Percentiles rank a stretch among this genome's conserved stretches.
Conservation (phyloP, 352 stramenopile species). For the Phytophthora pinifolia region DNA sequence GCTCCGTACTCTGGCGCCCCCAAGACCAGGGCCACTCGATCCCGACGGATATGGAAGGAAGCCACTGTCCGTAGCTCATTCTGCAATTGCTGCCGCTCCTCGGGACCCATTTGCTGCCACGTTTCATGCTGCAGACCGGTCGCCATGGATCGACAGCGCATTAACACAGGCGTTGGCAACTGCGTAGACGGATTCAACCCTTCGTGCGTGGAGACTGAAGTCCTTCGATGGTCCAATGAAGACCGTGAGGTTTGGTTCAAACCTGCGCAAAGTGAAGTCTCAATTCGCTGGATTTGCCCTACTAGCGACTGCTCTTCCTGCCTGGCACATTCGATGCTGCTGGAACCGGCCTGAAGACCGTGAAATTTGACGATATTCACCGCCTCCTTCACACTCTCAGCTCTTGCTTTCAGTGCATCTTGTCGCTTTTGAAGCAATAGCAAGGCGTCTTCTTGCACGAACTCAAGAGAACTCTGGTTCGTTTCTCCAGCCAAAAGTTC, state of each 20-base stretch:
- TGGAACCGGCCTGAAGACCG: conserved; percentile 1
- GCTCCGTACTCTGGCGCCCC: too few species aligned
- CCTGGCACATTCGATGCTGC: background rate
- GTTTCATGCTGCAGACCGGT: conserved; percentile 27
- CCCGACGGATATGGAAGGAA: conserved; percentile 39
- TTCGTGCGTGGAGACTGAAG: background rate
- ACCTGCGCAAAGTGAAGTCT: conserved; percentile 3
- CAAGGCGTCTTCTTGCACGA: conserved; percentile 44
- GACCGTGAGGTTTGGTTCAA: too few species aligned
- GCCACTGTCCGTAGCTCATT: conserved; percentile 27
- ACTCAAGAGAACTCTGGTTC: conserved; percentile 20
- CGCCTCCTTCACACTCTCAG: conserved; percentile 36
- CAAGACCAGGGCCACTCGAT: conserved; percentile 19
- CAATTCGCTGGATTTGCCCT: conserved; percentile 23
- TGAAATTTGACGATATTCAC: conserved; percentile 29
- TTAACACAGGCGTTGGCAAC: conserved; percentile 21
- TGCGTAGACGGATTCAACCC: conserved; percentile 1
- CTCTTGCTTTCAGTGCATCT: conserved; percentile 20
- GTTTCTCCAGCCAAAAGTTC: conserved; percentile 2
- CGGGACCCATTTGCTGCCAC: conserved; percentile 29
- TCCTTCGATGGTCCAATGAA: background rate
- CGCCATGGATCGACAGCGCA: conserved; percentile 36
- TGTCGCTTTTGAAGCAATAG: conserved; percentile 32
- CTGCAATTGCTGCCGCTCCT: conserved; percentile 30
- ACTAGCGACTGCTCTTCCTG: conserved; percentile 24